Base-by-base conservation (phyloP, 1,284 basidiomycete genomes). In the Fistulinella cinereoalba region DNA sequence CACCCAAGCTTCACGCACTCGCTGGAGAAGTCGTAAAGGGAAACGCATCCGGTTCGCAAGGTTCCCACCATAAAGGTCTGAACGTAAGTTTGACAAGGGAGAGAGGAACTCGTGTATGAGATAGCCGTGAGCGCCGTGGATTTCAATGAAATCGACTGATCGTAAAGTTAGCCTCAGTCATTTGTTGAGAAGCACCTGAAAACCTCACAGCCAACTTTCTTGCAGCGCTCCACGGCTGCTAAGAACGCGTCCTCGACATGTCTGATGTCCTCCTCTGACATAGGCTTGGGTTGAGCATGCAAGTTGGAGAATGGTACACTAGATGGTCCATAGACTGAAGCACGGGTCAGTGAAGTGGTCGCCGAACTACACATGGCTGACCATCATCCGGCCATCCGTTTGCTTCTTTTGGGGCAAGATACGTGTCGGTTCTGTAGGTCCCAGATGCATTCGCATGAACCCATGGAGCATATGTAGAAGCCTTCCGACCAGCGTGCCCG, bases 91-190 rank as follows among this genome's bases (percentile, higher is more conserved):
- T 32, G 83, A 83, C 24, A 88, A 58, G 0, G 88, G 88, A 7
- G 83, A 87, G 15, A 82, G 58, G 65, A 89, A 91, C 28, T 68
- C 62, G 61, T 82, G 77, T 6, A 81, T 23, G 21, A 85, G 73
- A 64, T 86, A 86, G 18, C 84, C 81, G 59, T 92, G 87, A 1
- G 82, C 77, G 19, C 72, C 77, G 64, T 91, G 88, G 18, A 91
- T 62, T 63, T 95, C 89, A 49, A 95, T 83, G 56, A 88, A 90
- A 66, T 95, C 90, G 61, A 82, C 80, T 82, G 24, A 37, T 34
- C 24, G 19, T 33, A 22, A 25, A 34, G 25, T 46, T 25, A 53
- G 44, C n/a, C 27, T 10, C 31, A 37, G 33, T 38, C 28, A 32
- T 16, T 37, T 23, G 37, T 21, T 13, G 31, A 25, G 37, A 21